phyloP scores from a whole-genome alignment of 2,329 filamentous ascomycete genomes.

The Claviceps maximensis region DNA sequence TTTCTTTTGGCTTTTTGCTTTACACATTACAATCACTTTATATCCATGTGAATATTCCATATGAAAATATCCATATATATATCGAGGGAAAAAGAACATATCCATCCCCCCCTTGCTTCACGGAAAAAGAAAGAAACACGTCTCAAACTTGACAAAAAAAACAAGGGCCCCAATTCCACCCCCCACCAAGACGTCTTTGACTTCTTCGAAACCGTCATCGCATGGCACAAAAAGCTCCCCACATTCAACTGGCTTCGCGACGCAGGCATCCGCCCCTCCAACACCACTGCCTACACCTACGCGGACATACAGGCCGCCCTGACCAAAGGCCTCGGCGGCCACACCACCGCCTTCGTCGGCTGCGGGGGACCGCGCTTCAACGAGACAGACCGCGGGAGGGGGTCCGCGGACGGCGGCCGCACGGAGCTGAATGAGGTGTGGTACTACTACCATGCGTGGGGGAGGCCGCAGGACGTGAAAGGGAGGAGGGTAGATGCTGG shows the following conservation, averaged over 20 bases:
- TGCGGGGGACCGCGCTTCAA: slow-evolving; percentile 49
- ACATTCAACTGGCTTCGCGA: slow-evolving; percentile 47
- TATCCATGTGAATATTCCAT: too few relatives aligned
- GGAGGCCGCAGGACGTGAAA: slow-evolving; percentile 39
- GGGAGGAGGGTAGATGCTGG: slow-evolving; percentile 29
- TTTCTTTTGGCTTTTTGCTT: too few relatives aligned
- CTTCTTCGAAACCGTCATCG: slow-evolving; percentile 47
- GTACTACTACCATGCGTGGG: slow-evolving; percentile 52
- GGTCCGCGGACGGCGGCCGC: slow-evolving; percentile 39
- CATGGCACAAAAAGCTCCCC: slow-evolving; percentile 43
- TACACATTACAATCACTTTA: too few relatives aligned
- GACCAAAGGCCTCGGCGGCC: slow-evolving; percentile 30
- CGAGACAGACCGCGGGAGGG: slow-evolving; percentile 41
- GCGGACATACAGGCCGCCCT: slow-evolving; percentile 37
- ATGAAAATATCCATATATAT: background rate
- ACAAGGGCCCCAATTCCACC: slow-evolving; percentile 35
- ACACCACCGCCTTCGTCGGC: slow-evolving; percentile 42
- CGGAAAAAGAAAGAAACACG: background rate
- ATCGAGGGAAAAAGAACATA: background rate
- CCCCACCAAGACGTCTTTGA: slow-evolving; percentile 47
- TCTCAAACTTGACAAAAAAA: background rate
- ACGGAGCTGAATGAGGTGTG: slow-evolving; percentile 49
- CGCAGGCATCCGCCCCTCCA: slow-evolving; percentile 42
- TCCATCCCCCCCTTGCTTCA: background rate
- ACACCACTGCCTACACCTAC: slow-evolving; percentile 43